Percentiles rank a stretch among this genome's conserved stretches.
Evolutionary conservation across 2,329 filamentous ascomycete genomes (phyloP).

Genomic region (Xylariaceae sp.): DNA sequence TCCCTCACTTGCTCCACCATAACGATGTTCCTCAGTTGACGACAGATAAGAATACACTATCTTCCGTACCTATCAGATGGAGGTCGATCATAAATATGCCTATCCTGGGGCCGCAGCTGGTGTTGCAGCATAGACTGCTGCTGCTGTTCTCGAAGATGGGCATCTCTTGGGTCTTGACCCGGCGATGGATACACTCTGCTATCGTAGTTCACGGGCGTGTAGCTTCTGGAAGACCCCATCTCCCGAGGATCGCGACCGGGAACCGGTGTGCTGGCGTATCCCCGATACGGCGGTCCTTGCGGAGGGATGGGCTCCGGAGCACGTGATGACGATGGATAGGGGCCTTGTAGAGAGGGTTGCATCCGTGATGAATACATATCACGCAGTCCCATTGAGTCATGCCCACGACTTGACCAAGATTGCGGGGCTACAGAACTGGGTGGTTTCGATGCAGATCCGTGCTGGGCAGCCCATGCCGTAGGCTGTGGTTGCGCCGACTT

Average conservation of each 20-base stretch:
- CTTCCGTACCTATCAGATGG: constrained; percentile 43
- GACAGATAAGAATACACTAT: constrained; percentile 25
- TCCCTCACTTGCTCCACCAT: background rate
- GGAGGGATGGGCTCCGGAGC: constrained; percentile 40
- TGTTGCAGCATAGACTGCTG: constrained; percentile 32
- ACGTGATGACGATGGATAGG: constrained; percentile 38
- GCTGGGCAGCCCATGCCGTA: constrained; percentile 37
- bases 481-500: constrained; percentile 34
- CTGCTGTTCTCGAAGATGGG: constrained; percentile 36
- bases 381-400: constrained; percentile 31
- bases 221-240: constrained; percentile 41
- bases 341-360: constrained; percentile 29
- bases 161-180: constrained; percentile 35
- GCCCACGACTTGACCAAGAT: constrained; percentile 32
- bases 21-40: background rate
- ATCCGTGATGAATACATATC: constrained; percentile 30
- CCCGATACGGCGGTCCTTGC: constrained; percentile 38
- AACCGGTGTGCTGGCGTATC: constrained; percentile 41
- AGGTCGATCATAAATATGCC: constrained; percentile 37
- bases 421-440: constrained; percentile 33
- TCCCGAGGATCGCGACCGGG: constrained; percentile 39
- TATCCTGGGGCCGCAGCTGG: constrained; percentile 41
- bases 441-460: constrained; percentile 36
- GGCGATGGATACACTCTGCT: constrained; percentile 36
- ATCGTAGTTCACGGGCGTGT: constrained; percentile 43